Conservation (phyloP, 2,329 filamentous ascomycete species). For the Alternaria alternata region DNA sequence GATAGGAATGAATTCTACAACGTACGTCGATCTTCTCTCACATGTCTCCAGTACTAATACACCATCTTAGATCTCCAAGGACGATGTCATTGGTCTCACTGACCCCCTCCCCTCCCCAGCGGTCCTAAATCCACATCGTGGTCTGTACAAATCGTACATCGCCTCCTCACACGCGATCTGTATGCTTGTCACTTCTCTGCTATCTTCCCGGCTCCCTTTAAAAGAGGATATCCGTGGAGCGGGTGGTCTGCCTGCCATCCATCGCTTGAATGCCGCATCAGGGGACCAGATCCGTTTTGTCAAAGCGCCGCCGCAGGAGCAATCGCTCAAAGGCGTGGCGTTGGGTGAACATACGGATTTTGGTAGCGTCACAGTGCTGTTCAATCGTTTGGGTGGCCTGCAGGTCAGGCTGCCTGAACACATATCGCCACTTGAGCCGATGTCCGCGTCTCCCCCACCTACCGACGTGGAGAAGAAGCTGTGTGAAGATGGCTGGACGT, state of each 20-base stretch:
- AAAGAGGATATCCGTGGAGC: slow-evolving; percentile 21
- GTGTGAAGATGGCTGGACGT: slow-evolving; percentile 56
- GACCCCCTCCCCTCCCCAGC: slow-evolving; percentile 54
- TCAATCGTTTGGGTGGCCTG: slow-evolving; percentile 64
- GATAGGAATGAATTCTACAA: slow-evolving; percentile 66
- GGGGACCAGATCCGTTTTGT: slow-evolving; percentile 65
- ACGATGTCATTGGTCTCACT: slow-evolving; percentile 57
- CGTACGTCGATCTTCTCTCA: slow-evolving; percentile 42
- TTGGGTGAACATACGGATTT: slow-evolving; percentile 66
- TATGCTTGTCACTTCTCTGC: slow-evolving; percentile 53
- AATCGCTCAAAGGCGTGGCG: slow-evolving; percentile 53
- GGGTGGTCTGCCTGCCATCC: slow-evolving; percentile 56
- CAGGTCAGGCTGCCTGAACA: slow-evolving; percentile 59
- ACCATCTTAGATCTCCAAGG: slow-evolving; percentile 56
- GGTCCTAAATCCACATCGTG: slow-evolving; percentile 50
- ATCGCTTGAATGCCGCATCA: slow-evolving; percentile 53
- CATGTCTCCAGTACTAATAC: background rate
- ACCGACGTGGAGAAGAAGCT: slow-evolving; percentile 21
- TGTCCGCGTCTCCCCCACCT: background rate
- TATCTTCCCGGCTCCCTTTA: slow-evolving; percentile 57
- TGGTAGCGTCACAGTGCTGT: slow-evolving; percentile 63
- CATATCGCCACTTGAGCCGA: slow-evolving; percentile 18
- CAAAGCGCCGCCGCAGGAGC: slow-evolving; percentile 58
- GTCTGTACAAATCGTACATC: slow-evolving; percentile 56
- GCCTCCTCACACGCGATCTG: slow-evolving; percentile 56